Base-by-base conservation (phyloP, 2,329 filamentous ascomycete genomes). In the Ascosphaera apis region DNA sequence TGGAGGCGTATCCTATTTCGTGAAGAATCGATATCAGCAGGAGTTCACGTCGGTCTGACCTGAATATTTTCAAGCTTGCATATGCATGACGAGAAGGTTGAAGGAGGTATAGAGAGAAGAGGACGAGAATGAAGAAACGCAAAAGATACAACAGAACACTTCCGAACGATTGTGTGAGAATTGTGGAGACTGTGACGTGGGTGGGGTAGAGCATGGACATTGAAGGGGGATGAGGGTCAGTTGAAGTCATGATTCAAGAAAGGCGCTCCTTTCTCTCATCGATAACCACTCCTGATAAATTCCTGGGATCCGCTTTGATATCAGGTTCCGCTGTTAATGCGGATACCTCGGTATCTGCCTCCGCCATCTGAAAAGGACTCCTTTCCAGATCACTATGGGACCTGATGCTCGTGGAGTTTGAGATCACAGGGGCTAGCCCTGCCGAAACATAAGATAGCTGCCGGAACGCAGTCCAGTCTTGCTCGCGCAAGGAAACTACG, bases 1-100 rank as follows among this genome's bases (percentile, higher is more conserved):
- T 41, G 83, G 75, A 46, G 82, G 79, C 47, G 81, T 88, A 64
- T 82, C 91, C 84, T 93, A 91, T 65, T 25, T 25, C 5, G 60
- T 56, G 66, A 60, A 59, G 67, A 57, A 55, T 15, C 32, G 17
- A 4, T 53, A 58, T 46, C 62, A 40, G 46, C 37, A 55, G 51
- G 60, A 57, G 47, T 45, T 40, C 45, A 45, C 36, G 47, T 50
- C 46, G 21, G 21, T 25, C n/a, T n/a, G n/a, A n/a, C n/a, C n/a
- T n/a, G n/a, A n/a, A n/a, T n/a, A n/a, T n/a, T n/a, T n/a, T 48
- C 36, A 56, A 61, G 44, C 51, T 54, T 39, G 54, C 49, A 41
- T 54, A 56, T 36, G 50, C 57, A 41, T 57, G 53, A 36, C 58
- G 58, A 41, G 57, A 58, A 11, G 21, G 11, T 11, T 25, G 5